Conservation (phyloP, 2,329 filamentous ascomycete genomes). For the Xylaria sp. region DNA sequence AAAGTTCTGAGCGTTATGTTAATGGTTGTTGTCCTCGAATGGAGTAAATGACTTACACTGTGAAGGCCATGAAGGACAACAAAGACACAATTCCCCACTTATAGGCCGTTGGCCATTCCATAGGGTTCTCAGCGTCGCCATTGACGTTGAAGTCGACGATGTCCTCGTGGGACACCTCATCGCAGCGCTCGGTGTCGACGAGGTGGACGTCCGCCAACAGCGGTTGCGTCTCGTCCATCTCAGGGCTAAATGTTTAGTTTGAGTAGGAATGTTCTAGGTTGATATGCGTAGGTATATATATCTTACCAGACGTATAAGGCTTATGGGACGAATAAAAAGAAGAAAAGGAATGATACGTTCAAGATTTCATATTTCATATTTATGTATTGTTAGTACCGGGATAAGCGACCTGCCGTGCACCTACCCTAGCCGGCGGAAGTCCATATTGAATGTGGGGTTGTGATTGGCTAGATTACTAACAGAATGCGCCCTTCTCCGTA, state of each 20-base stretch:
- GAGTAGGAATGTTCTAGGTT: background rate
- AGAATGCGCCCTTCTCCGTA: slow-evolving; percentile 26
- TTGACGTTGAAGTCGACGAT: slow-evolving; percentile 59
- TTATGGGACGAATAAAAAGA: background rate
- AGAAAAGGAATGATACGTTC: slow-evolving; percentile 6
- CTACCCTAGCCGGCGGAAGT: background rate
- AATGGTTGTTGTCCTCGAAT: background rate
- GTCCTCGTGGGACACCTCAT: slow-evolving; percentile 43
- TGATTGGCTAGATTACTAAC: slow-evolving; percentile 11
- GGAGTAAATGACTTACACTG: slow-evolving; percentile 56
- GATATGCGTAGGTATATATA: slow-evolving; percentile 5
- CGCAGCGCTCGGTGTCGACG: slow-evolving; percentile 39
- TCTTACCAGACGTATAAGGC: slow-evolving; percentile 6
- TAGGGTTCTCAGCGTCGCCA: slow-evolving; percentile 62
- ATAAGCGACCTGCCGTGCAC: slow-evolving; percentile 5
- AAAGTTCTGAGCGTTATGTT: slow-evolving; percentile 58
- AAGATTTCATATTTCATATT: slow-evolving; percentile 11
- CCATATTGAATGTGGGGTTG: background rate
- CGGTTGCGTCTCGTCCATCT: slow-evolving; percentile 53
- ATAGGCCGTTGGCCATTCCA: slow-evolving; percentile 63
- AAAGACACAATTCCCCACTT: slow-evolving; percentile 66
- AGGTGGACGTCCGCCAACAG: slow-evolving; percentile 46
- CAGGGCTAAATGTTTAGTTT: slow-evolving; percentile 3
- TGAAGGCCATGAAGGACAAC: slow-evolving; percentile 66
- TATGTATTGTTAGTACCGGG: slow-evolving; percentile 4